Percentiles rank a stretch among this genome's conserved stretches.
Evolutionary conservation across 352 stramenopile genomes (phyloP).

Genomic region (Phytophthora brassicae): DNA sequence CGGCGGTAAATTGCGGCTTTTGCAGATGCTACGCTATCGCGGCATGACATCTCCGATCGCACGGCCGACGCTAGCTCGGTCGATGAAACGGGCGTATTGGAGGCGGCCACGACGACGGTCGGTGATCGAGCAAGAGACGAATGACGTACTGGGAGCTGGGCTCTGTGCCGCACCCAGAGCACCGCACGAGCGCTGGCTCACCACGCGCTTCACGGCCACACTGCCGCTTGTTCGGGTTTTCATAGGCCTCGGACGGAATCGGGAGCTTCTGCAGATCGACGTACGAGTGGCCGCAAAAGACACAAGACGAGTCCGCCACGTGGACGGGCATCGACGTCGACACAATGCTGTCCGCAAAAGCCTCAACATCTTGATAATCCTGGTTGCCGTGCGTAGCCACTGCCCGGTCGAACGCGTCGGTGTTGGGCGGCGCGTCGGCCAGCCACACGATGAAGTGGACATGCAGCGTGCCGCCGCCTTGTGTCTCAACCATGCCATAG

Average conservation of each 20-base stretch:
- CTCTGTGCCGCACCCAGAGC: background rate
- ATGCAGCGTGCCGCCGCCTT: slow-evolving; percentile 6
- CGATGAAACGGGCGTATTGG: background rate
- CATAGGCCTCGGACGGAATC: background rate
- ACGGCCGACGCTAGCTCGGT: background rate
- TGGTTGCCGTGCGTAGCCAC: background rate
- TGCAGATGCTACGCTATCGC: background rate
- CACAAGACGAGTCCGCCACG: background rate
- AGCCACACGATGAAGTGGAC: slow-evolving; percentile 1
- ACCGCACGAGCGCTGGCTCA: background rate
- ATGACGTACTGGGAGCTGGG: background rate
- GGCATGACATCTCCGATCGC: background rate
- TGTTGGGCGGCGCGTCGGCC: background rate
- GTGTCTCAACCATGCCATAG: slow-evolving; percentile 6
- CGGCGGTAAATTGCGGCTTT: background rate
- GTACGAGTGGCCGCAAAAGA: background rate
- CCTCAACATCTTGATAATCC: background rate
- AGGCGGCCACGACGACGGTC: background rate
- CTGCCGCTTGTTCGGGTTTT: background rate
- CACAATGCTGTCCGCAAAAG: background rate
- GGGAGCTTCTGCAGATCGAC: background rate
- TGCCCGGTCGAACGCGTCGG: background rate
- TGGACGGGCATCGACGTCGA: background rate
- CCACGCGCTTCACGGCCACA: background rate
- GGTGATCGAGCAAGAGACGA: background rate